A percentile compares a stretch with the other conserved stretches of the same genome.
These are phyloP conservation scores for Talaromyces sp. DNA, from an alignment of 2,329 filamentous ascomycete genomes.

Conservation along the genomic window DNA sequence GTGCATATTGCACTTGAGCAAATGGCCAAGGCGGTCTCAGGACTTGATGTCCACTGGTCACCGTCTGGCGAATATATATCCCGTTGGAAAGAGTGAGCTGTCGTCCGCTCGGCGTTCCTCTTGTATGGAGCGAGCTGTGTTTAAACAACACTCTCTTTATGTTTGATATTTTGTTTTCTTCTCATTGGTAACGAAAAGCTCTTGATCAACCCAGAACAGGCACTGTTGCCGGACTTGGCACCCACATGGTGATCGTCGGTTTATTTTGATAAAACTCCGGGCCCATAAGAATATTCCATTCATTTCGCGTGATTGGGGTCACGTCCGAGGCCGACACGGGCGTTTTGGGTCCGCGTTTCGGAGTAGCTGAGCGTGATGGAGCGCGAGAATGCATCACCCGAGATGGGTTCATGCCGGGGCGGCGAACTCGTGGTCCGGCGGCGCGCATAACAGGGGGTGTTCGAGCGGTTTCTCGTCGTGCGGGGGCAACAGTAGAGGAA, in stretches of 20 bases:
- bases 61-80: background rate
- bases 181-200: background rate
- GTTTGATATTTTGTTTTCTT: background rate
- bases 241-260: conserved; percentile 33
- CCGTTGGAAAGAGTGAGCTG: background rate
- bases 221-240: conserved; percentile 27
- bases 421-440: conserved; percentile 20
- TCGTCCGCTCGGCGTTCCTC: background rate
- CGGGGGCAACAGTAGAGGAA: background rate
- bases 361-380: conserved; percentile 10
- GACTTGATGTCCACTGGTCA: background rate
- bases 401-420: conserved; percentile 18
- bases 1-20: too few relatives aligned
- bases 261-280: conserved; percentile 25
- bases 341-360: conserved; percentile 32
- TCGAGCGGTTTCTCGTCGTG: conserved; percentile 11
- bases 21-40: background rate
- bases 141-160: background rate
- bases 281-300: conserved; percentile 37
- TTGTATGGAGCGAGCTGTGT: background rate
- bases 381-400: conserved; percentile 11
- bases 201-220: conserved; percentile 14
- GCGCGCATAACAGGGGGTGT: conserved; percentile 6
- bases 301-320: conserved; percentile 37
- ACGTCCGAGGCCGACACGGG: conserved; percentile 39